Base-by-base conservation (phyloP, 805 yeast species). In the Kluyveromyces aestuarii region DNA sequence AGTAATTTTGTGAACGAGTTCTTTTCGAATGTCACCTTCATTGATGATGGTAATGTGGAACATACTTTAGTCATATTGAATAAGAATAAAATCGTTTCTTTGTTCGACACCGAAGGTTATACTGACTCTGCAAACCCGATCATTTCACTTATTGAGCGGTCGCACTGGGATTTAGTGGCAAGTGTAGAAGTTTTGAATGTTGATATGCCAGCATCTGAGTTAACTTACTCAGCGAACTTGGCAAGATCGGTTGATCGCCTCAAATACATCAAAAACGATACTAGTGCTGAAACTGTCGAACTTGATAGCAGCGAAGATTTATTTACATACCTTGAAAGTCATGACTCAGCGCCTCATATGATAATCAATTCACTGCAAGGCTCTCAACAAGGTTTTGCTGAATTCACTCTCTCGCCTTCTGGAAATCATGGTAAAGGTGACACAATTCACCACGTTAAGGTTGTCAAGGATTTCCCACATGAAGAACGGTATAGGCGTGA, bases 341-440 rank as follows among this genome's bases (percentile, higher is more conserved):
- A 63, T 52, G 61, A 63, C 40, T 35, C 55, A 17, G 37, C 53
- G 35, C 48, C 48, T 9, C 37, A 41, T 9, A 27, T 30, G 8
- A 49, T 63, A 5, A 46, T 69, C 48, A 45, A 49, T 17, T 52
- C 61, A 10, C 52, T 67, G 25, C 48, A 53, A 27, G 59, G 63
- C 8, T 51, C 53, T 21, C 79, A 76, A 53, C 68, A 70, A 41
- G 82, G 81, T 19, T 66, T 74, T 2, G 73, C 81, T 0, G 52
- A 52, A 8, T 75, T 63, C 54, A 67, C 72, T 1, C 41, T 75
- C 2, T 63, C 75, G 7, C 73, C 73, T n/a, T 41, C 49, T 9
- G 79, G 79, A 2, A 75, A 76, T 53, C 62, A 67, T 51, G 81
- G 81, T 1, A 52, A 54, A n/a, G 80, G 79, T 6, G 52, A 60